Base-by-base conservation (phyloP, 805 yeast species). In the Blastobotrys chiropterorum region DNA sequence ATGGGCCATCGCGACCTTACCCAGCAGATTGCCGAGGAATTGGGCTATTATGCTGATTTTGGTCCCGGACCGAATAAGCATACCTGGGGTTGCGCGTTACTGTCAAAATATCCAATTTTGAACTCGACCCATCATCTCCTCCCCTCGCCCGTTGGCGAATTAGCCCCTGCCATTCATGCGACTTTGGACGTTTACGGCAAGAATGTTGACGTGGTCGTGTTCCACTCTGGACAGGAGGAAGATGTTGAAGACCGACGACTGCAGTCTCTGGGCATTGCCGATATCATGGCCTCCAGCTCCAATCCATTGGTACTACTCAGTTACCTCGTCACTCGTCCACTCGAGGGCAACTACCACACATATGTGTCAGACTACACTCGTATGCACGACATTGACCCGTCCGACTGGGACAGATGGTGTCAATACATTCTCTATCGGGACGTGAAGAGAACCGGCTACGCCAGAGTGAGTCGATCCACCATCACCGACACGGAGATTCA, bases 41-140 rank as follows among this genome's bases (percentile, higher is more conserved):
- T 94, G 59, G 92, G 88, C 42, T 89, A 89, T 92, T 94, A 94
- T 65, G 90, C 84, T 19, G 99, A 94, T 68, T 94, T 82, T 65
- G 99, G 99, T 5, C 99, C 99, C 5, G 97, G 97, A 13, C 97
- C 98, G 50, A 88, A 90, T 67, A 85, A 90, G 68, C 98, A 94
- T 71, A 94, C 99, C 0, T 94, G 99, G 99, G 99, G 99, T 42
- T 85, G 90, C 47, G 94, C 94, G 1, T 74, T 94, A 55, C 73
- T 94, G 58, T 90, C 97, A 17, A 89, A 90, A 65, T 94, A 92
- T 78, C 99, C 99, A 30, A 94, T 94, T 56, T 60, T 94, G 52
- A 80, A 85, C 63, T 89, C 97, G 2, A 82, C 90, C 1, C 99
- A 94, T 67, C 95, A 90, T 66, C 75, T 94, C 59, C 72, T 92